Evolutionary conservation across 305 asterid genomes (phyloP), one percentile per base, ranked within the genome.

Genomic region (Ajuga reptans): DNA sequence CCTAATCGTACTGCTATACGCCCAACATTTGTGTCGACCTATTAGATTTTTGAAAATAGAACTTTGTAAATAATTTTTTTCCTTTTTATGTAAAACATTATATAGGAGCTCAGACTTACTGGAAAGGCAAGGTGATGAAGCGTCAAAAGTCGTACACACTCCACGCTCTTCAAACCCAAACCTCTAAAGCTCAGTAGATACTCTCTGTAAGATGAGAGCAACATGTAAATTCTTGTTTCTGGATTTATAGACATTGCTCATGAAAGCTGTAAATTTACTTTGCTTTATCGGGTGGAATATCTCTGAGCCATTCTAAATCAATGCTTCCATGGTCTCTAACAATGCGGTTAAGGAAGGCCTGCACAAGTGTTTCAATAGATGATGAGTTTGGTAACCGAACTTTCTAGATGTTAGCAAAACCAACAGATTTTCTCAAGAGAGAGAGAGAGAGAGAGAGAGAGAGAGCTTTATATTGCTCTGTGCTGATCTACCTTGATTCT

Each of bases 21-120:
- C 60, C 98, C 99, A 81, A 94, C 99, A 70, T 94, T 94, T 71
- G 96, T 91, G 84, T 94, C 99, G 46, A 94, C 99, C 99, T 94
- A 77, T 77, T 54, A 24, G 74, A 78, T 62, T 72, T 52, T 77
- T 63, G 63, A 65, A 64, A 62, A 72, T 34, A 66, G 76, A 77
- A 76, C 43, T 10, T 6, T 47, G 74, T 76, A 24, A 78, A 82
- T 72, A 67, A 77, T 64, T 73, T 61, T 75, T 27, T 60, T 58
- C 31, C 55, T 14, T 63, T 68, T 45, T 21, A 59, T 50, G 46
- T 45, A 68, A 66, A 43, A 42, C 55, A 70, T 21, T 60, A 39
- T 12, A 56, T 6, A 33, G 4, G 52, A 72, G 69, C 45, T 68
- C 61, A 79, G 75, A 75, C 99, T 84, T 84, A 94, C 97, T 6